A percentile compares a stretch with the other conserved stretches of the same genome.
These are phyloP conservation scores for Brassica juncea DNA, from an alignment of 345 rosid species.

Conservation along the genomic window DNA sequence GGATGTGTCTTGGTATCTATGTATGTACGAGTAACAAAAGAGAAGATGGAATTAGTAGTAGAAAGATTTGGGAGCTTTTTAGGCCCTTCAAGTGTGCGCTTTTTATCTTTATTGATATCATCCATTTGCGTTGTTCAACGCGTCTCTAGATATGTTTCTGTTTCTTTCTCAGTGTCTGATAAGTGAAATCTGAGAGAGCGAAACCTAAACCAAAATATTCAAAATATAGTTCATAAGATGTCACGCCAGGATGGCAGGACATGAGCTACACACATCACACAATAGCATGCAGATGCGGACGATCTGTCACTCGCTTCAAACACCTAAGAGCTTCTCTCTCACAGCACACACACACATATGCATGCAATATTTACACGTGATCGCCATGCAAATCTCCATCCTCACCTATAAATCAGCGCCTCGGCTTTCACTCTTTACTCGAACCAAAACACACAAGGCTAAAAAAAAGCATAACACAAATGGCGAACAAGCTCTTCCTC, in stretches of 20 bases:
- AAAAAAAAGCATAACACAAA: background rate
- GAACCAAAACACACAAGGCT: background rate
- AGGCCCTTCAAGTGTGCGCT: conserved; percentile 30
- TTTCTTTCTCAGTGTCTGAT: background rate
- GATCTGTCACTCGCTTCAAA: conserved; percentile 32
- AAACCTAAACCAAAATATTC: background rate
- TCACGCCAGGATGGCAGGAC: background rate
- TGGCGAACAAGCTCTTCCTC: conserved; percentile 39
- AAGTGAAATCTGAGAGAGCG: conserved; percentile 3
- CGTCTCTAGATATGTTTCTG: background rate
- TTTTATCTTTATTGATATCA: background rate
- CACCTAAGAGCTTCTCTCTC: conserved; percentile 15
- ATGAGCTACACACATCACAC: conserved; percentile 16
- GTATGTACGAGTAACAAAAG: conserved; percentile 31
- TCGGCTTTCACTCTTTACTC: background rate
- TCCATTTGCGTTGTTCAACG: background rate
- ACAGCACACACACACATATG: background rate
- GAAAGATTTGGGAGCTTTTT: conserved; percentile 28
- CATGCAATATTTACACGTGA: conserved; percentile 21
- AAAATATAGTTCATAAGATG: background rate
- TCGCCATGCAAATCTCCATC: conserved; percentile 14
- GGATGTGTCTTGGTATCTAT: conserved; percentile 23
- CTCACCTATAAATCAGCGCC: background rate
- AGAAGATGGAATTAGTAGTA: conserved; percentile 14
- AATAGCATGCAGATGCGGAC: conserved; percentile 23